Evolutionary conservation across 306 rosid species (phyloP).

Genomic region (Vigna reflexopilosa): DNA sequence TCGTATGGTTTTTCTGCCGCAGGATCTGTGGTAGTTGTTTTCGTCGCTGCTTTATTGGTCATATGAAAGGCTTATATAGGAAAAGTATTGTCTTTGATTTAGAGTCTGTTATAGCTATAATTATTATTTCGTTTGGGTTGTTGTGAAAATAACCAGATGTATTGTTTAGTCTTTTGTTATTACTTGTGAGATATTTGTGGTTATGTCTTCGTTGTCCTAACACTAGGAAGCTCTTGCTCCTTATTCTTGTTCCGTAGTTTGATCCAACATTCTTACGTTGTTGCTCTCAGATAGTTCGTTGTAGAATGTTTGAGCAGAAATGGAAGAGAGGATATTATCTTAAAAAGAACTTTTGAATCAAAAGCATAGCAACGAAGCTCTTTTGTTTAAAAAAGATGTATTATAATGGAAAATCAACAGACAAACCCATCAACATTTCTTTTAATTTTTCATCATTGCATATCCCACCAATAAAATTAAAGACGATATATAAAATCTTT

Average conservation of each 20-base stretch:
- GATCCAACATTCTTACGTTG: not conserved
- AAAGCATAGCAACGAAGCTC: too few relatives aligned
- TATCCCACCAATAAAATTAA: too few relatives aligned
- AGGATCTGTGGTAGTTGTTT: constrained; percentile 43
- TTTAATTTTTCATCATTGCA: too few relatives aligned
- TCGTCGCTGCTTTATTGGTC: constrained; percentile 44
- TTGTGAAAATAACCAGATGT: not conserved
- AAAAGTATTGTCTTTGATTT: not conserved
- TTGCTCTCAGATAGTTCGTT: too few relatives aligned
- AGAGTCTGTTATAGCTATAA: not conserved
- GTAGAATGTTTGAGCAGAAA: too few relatives aligned
- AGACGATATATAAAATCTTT: too few relatives aligned
- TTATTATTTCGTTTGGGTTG: constrained; percentile 9
- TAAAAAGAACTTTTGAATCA: too few relatives aligned
- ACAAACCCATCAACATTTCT: too few relatives aligned
- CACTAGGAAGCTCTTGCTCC: not conserved
- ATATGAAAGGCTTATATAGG: constrained; percentile 39
- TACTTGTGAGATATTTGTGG: not conserved
- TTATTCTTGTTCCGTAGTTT: not conserved
- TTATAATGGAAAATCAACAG: too few relatives aligned
- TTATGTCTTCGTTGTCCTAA: not conserved
- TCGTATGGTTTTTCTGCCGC: constrained; percentile 28
- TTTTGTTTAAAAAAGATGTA: too few relatives aligned
- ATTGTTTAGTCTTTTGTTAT: too few relatives aligned
- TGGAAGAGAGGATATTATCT: too few relatives aligned